phyloP scores from a whole-genome alignment of 306 rosid species.

The Quercus robur region DNA sequence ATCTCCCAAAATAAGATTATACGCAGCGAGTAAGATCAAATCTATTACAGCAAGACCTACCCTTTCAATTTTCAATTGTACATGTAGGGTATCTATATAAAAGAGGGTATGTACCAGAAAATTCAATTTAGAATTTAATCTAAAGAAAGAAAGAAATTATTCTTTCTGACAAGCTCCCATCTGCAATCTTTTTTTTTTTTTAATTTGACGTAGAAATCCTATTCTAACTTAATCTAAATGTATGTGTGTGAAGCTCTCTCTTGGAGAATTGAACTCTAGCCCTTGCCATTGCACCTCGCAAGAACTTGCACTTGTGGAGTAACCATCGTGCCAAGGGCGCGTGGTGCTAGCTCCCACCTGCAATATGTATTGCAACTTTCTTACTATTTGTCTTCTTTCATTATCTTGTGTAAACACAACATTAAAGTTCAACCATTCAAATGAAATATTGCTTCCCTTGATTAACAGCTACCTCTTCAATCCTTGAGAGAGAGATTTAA shows the following conservation, averaged over 20 bases:
- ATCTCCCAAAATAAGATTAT: neutral
- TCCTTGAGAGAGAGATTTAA: neutral
- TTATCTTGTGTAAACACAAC: neutral
- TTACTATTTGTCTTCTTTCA: neutral
- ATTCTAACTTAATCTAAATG: no score
- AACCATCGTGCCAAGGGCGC: no score
- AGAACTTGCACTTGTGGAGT: no score
- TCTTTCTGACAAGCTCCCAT: neutral
- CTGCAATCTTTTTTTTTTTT: neutral
- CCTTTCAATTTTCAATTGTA: neutral
- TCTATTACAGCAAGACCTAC: no score
- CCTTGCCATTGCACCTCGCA: no score
- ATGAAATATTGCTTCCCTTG: neutral
- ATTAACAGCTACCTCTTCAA: neutral
- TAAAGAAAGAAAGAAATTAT: neutral
- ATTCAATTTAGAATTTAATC: neutral
- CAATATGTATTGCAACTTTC: neutral
- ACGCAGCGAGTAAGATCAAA: no score
- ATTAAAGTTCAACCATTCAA: neutral
- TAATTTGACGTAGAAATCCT: no score
- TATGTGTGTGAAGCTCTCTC: no score
- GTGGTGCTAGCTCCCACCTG: neutral
- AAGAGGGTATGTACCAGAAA: neutral
- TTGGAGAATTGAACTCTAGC: rapidly evolving
- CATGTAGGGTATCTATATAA: neutral